These are phyloP conservation scores for Macadamia integrifolia DNA, from an alignment of 164 flowering plant genomes.

Conservation along the genomic window DNA sequence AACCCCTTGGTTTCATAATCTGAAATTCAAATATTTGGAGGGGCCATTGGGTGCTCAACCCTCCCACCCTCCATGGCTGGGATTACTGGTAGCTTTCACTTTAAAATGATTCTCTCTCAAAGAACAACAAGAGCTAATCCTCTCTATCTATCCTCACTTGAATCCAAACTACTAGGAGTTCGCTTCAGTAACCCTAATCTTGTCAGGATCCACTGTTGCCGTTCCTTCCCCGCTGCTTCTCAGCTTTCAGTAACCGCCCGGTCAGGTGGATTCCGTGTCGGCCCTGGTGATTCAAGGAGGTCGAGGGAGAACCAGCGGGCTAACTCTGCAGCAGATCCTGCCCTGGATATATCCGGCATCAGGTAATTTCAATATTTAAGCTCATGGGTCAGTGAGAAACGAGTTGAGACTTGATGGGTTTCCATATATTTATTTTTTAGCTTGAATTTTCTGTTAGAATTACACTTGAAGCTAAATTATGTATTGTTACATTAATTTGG, in stretches of 20 bases:
- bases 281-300: constrained; percentile 7
- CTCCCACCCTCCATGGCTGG: constrained; percentile 40
- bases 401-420: not conserved
- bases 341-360: constrained; percentile 46
- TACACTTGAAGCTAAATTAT: not conserved
- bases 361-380: constrained; percentile 25
- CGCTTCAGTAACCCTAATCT: constrained; percentile 14
- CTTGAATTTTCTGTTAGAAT: not conserved
- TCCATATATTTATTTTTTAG: not conserved
- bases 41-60: not conserved
- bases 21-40: too few species aligned
- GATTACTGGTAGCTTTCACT: constrained; percentile 30
- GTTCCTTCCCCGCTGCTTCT: constrained; percentile 8
- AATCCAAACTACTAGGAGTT: constrained; percentile 27
- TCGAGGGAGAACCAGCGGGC: constrained; percentile 9
- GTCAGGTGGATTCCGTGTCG: constrained; percentile 26
- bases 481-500: constrained; percentile 13
- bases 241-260: constrained; percentile 26
- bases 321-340: constrained; percentile 34
- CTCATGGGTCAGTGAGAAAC: not conserved
- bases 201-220: not conserved
- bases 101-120: constrained; percentile 18
- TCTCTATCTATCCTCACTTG: constrained; percentile 17
- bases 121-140: constrained; percentile 12
- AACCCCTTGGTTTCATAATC: too few species aligned